Evolutionary conservation across 176 grass and related monocot genomes (phyloP), one percentile per base, ranked within the genome.

Genomic region (Pharus latifolius): DNA sequence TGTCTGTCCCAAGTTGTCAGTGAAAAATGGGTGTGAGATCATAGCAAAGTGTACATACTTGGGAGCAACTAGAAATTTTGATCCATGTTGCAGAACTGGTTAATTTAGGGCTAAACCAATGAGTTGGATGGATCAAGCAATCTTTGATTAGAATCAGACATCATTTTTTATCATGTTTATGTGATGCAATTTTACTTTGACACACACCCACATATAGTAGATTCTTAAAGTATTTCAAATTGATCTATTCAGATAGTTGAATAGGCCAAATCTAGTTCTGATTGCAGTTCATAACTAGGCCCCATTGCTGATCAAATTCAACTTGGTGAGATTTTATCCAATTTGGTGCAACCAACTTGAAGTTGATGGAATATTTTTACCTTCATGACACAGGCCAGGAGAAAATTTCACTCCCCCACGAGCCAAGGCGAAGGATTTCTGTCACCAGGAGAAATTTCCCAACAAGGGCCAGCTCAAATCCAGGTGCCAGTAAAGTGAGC

Each of bases 401-500:
- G 14, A 61, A 38, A 4, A 47, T 55, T 41, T 49, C 70, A 0
- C 30, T 55, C 30, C 61, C 15, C 3, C 0, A 62, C 63, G 6
- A 44, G 32, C 54, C 54, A 0, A 80, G 24, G n/a, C 6, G 30
- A 27, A 61, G 76, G 27, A 45, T 31, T 0, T 17, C 52, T 4
- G 68, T 15, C 35, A 7, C 11, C 3, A 22, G 38, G 1, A 56
- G 70, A 37, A 46, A 44, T 10, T 44, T 80, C 48, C 24, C 34
- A n/a, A 33, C 46, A 4, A 78, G 81, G 78, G 78, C 72, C 29
- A 41, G 75, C 53, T 68, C 66, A 19, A 63, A 29, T 33, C 25
- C n/a, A 3, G 67, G 67, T 20, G 73, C 65, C 56, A 60, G 22
- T 47, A 69, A 45, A 16, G 58, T 93, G 42, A 88, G 86, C 69